Percentiles rank a stretch among this genome's conserved stretches.
phyloP scores from a whole-genome alignment of 495 filamentous ascomycete species.

The Geoglossum glabrum region DNA sequence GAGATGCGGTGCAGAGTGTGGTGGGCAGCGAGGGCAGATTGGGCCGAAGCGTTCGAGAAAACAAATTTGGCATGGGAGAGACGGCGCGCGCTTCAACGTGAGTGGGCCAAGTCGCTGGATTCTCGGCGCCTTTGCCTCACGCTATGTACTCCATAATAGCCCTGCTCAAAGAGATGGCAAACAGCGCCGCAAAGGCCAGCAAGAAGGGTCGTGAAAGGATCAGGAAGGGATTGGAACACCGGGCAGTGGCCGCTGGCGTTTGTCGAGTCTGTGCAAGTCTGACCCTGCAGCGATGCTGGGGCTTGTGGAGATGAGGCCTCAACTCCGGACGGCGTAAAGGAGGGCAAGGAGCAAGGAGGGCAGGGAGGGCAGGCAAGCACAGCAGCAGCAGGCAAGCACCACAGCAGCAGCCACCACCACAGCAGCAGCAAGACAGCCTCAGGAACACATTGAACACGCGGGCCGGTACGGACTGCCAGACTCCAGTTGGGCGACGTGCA shows the following conservation, averaged over 20 bases:
- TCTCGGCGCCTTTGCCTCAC: neutral
- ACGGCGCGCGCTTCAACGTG: neutral
- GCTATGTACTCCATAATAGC: neutral
- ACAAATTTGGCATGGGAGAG: neutral
- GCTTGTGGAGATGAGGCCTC: neutral
- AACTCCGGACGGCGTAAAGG: no score
- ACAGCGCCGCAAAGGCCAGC: neutral
- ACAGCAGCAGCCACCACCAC: no score
- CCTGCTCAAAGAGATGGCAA: neutral
- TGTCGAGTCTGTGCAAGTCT: neutral
- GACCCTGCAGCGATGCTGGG: neutral
- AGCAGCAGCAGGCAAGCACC: no score
- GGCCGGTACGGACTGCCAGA: neutral
- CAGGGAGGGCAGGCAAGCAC: no score
- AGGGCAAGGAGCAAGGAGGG: no score
- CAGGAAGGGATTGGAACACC: no score
- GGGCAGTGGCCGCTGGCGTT: no score
- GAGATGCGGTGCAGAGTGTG: neutral
- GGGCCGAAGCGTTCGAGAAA: constrained; percentile 1
- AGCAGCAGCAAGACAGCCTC: neutral
- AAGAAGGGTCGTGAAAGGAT: neutral
- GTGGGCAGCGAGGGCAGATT: no score
- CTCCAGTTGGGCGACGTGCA: neutral
- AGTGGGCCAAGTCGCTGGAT: neutral
- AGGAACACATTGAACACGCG: neutral